phyloP scores from a whole-genome alignment of 1,139 yeast species.

The Casaregolazyma lundiana region DNA sequence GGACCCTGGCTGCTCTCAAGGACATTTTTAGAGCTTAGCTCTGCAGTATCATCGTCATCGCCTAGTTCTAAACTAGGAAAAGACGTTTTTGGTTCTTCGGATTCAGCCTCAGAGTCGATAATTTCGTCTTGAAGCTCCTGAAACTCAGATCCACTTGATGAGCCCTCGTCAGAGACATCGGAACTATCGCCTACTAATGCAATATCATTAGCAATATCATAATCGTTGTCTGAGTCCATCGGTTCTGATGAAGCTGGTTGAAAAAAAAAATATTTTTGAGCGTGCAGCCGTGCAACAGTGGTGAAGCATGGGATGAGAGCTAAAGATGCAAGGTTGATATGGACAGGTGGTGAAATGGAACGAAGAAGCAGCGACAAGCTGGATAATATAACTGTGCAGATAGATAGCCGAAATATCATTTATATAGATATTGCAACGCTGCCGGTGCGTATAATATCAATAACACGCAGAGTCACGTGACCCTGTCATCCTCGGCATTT shows the following conservation, averaged over 20 bases:
- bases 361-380: too few species aligned
- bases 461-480: too few species aligned
- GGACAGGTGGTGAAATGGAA: too few species aligned
- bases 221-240: conserved; percentile 50
- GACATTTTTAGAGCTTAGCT: conserved; percentile 47
- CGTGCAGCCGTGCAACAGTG: conserved; percentile 2
- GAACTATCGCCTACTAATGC: conserved; percentile 45
- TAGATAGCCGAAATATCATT: too few species aligned
- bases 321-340: not conserved
- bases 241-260: not conserved
- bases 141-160: conserved; percentile 27
- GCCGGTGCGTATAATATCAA: too few species aligned
- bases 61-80: conserved; percentile 69
- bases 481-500: too few species aligned
- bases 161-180: conserved; percentile 35
- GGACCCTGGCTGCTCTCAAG: conserved; percentile 55
- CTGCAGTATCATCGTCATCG: conserved; percentile 51
- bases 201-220: conserved; percentile 63
- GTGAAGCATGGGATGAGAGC: not conserved
- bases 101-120: conserved; percentile 38
- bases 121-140: conserved; percentile 57
- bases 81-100: conserved; percentile 18
- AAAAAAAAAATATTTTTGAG: not conserved
- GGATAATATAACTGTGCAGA: too few species aligned
- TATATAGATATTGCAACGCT: too few species aligned